Conservation (phyloP, 768 basidiomycete genomes). For the Leccinum broughii region DNA sequence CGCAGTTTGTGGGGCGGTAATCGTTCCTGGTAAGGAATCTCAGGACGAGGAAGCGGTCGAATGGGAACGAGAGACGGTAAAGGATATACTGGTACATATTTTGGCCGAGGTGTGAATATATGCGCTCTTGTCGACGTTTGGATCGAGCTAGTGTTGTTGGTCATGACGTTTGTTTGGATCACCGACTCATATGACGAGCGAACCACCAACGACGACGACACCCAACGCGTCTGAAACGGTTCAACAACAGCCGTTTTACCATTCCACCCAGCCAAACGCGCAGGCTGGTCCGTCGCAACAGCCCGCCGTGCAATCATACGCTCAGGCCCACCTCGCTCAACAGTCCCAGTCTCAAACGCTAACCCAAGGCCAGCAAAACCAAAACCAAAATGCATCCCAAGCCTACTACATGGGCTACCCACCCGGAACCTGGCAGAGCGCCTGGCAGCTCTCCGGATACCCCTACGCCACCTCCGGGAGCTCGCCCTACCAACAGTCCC, state of each 20-base stretch:
- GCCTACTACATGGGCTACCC: constrained; percentile 37
- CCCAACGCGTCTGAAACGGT: constrained; percentile 8
- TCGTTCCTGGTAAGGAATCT: constrained; percentile 17
- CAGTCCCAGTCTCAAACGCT: constrained; percentile 18
- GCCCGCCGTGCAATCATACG: constrained; percentile 19
- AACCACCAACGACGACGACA: constrained; percentile 41
- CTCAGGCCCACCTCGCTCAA: constrained; percentile 21
- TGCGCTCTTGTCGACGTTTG: background rate
- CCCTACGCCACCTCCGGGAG: constrained; percentile 32
- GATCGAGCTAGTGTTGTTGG: too few species aligned
- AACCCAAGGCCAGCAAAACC: constrained; percentile 28
- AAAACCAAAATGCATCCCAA: constrained; percentile 27
- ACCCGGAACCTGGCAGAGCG: constrained; percentile 34
- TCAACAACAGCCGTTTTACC: constrained; percentile 10
- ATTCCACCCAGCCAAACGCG: constrained; percentile 14
- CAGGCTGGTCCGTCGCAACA: constrained; percentile 20
- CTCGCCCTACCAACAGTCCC: constrained; percentile 35
- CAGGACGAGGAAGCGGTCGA: constrained; percentile 16
- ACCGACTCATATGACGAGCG: constrained; percentile 37
- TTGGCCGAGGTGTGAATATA: constrained; percentile 47
- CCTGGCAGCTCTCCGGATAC: constrained; percentile 36
- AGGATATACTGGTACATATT: constrained; percentile 63
- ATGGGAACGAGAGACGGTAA: constrained; percentile 55
- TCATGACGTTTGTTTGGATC: constrained; percentile 7
- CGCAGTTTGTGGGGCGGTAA: constrained; percentile 55